Evolutionary conservation across 2,329 filamentous ascomycete species (phyloP).

Genomic region (Ambrosiella xylebori): DNA sequence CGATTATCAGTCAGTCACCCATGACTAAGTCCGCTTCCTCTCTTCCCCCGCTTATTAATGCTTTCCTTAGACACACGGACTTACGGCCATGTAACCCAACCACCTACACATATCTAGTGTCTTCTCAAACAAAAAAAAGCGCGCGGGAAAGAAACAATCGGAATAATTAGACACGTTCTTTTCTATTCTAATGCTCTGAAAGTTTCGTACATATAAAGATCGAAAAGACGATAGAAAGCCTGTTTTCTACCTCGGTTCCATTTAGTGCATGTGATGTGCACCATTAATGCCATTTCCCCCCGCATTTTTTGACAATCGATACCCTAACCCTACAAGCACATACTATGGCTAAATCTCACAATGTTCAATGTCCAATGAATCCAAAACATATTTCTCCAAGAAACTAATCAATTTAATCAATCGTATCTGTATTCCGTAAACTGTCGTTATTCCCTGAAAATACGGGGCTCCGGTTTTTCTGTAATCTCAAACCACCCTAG

Average conservation of each 20-base stretch:
- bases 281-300: not conserved
- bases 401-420: not conserved
- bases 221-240: no score
- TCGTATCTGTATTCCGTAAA: constrained; percentile 1
- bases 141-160: no score
- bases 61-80: not conserved
- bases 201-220: no score
- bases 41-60: not conserved
- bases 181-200: no score
- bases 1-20: not conserved
- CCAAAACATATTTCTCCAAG: not conserved
- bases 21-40: not conserved
- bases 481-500: no score
- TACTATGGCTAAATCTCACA: not conserved
- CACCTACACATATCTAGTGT: no score
- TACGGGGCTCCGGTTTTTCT: no score
- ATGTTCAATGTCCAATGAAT: not conserved
- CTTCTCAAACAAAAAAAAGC: no score
- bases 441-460: not conserved
- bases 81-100: not conserved
- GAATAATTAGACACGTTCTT: no score
- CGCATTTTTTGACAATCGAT: not conserved
- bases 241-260: no score
- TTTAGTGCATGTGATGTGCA: not conserved
- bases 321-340: not conserved